Conservation (phyloP, 805 yeast species). For the Lachancea sp. region DNA sequence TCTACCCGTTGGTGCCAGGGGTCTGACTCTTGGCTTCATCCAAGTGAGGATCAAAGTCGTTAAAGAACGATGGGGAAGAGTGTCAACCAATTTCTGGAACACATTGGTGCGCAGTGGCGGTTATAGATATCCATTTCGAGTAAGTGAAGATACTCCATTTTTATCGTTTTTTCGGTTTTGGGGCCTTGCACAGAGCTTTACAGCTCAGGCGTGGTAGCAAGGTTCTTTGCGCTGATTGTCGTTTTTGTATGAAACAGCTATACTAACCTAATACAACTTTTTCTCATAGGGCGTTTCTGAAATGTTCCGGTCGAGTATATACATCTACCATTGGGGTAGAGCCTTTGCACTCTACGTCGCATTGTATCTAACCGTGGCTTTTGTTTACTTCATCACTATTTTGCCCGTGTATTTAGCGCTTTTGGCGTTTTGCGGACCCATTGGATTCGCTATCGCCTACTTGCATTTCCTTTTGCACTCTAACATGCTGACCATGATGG, state of each 20-base stretch:
- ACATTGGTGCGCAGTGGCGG: slow-evolving; percentile 21
- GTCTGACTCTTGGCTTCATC: slow-evolving; percentile 13
- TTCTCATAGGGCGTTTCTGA: slow-evolving; percentile 16
- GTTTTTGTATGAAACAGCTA: no score
- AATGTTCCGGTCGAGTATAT: slow-evolving; percentile 13
- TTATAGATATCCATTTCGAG: slow-evolving; percentile 13
- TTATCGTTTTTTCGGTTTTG: no score
- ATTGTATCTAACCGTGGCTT: slow-evolving; percentile 15
- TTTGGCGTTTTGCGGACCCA: slow-evolving; percentile 26
- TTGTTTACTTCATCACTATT: slow-evolving; percentile 27
- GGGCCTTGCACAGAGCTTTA: no score
- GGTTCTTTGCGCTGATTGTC: no score
- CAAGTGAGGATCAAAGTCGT: slow-evolving; percentile 12
- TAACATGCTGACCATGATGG: slow-evolving; percentile 29
- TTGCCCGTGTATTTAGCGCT: slow-evolving; percentile 28
- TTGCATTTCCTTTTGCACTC: slow-evolving; percentile 28
- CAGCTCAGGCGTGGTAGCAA: no score
- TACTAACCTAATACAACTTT: slow-evolving; percentile 1
- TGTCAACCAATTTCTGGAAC: slow-evolving; percentile 18
- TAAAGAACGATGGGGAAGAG: slow-evolving; percentile 9
- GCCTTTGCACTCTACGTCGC: slow-evolving; percentile 15
- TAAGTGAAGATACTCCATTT: slow-evolving; percentile 1
- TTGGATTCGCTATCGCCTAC: slow-evolving; percentile 24
- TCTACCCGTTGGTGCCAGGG: slow-evolving; percentile 9
- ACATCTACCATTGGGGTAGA: slow-evolving; percentile 11